A percentile compares a stretch with the other conserved stretches of the same genome.
Conservation (phyloP, 2,329 filamentous ascomycete genomes). For the Pseudogymnoascus sp. region DNA sequence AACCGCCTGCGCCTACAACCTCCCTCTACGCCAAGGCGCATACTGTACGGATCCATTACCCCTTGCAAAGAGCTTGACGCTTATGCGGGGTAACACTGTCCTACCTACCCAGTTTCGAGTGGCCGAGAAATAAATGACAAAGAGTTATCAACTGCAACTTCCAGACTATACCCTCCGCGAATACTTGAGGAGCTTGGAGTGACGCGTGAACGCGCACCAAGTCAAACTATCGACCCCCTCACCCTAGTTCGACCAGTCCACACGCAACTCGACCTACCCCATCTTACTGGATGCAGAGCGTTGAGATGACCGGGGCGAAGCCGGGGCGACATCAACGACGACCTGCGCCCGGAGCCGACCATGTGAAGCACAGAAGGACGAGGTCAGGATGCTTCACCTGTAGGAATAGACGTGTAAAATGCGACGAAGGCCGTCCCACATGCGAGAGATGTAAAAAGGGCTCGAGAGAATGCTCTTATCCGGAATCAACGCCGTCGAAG, state of each 20-base stretch:
- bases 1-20: neutral
- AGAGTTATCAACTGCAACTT: neutral
- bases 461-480: conserved; percentile 82
- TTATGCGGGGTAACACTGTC: neutral
- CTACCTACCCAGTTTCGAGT: neutral
- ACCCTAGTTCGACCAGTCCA: neutral
- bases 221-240: neutral
- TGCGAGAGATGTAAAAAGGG: conserved; percentile 93
- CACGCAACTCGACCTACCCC: neutral
- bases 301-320: conserved; percentile 23
- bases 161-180: neutral
- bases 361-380: conserved; percentile 84
- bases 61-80: neutral
- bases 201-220: neutral
- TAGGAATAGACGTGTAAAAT: conserved; percentile 81
- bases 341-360: conserved; percentile 21
- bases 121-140: neutral
- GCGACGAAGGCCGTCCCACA: conserved; percentile 78
- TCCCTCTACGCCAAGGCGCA: neutral
- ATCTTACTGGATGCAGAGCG: conserved; percentile 18
- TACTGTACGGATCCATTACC: neutral
- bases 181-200: neutral
- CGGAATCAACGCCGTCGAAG: conserved; percentile 50
- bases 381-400: conserved; percentile 93
- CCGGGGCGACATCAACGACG: conserved; percentile 24